Conservation (phyloP, 1,139 yeast species). For the Geotrichum carabidarum region DNA sequence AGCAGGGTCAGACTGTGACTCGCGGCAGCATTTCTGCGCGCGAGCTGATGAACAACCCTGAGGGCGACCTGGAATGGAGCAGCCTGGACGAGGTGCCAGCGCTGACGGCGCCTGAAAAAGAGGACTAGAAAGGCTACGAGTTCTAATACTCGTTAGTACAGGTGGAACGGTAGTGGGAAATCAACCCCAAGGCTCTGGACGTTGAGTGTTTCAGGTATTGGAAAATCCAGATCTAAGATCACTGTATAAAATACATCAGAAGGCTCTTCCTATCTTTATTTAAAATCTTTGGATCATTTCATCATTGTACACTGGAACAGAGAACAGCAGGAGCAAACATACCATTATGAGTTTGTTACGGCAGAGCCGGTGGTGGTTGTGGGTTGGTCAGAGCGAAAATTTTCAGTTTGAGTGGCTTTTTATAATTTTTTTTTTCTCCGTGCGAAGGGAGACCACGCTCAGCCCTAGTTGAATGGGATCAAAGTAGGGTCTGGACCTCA, state of each 20-base stretch:
- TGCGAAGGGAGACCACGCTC: too few relatives aligned
- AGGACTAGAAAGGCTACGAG: neutral
- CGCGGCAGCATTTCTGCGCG: constrained; percentile 33
- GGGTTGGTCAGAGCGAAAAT: too few relatives aligned
- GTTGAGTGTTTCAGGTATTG: neutral
- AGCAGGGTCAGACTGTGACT: constrained; percentile 70
- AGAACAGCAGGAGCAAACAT: too few relatives aligned
- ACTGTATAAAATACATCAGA: constrained; percentile 16
- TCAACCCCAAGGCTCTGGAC: neutral
- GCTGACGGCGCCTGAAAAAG: neutral
- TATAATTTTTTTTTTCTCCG: too few relatives aligned
- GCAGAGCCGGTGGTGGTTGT: too few relatives aligned
- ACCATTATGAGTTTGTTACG: too few relatives aligned
- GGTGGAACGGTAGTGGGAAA: neutral
- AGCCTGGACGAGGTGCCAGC: constrained; percentile 1
- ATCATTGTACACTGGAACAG: constrained; percentile 10
- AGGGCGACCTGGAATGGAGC: constrained; percentile 15
- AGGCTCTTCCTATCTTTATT: constrained; percentile 22
- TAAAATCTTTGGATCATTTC: constrained; percentile 17
- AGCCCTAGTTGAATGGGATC: too few relatives aligned
- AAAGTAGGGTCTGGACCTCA: too few relatives aligned
- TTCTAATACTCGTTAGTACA: neutral
- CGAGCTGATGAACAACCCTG: constrained; percentile 8
- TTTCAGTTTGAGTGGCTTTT: too few relatives aligned
- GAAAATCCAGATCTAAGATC: constrained; percentile 19